Evolutionary conservation across 306 rosid species (phyloP).

Genomic region (Spatholobus suberectus): DNA sequence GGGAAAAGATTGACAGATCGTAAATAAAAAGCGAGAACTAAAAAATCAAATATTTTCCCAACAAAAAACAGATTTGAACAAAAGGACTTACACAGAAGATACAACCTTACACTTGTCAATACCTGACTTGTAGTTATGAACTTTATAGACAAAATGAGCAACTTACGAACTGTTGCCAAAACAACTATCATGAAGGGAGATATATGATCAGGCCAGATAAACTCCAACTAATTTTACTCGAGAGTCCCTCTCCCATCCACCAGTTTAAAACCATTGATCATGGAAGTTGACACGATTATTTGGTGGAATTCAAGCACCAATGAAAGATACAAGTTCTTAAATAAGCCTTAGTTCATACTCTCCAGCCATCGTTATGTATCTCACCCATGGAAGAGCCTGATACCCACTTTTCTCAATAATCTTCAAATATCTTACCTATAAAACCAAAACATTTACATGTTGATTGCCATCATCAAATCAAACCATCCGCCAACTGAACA

Average conservation of each 20-base stretch:
- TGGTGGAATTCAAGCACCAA: conserved; percentile 38
- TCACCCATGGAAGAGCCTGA: conserved; percentile 99
- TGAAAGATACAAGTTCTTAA: conserved; percentile 46
- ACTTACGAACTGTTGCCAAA: conserved; percentile 47
- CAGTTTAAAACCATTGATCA: conserved; percentile 34
- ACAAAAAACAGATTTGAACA: conserved; percentile 16
- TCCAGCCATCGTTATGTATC: conserved; percentile 99
- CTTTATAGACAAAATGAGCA: conserved; percentile 48
- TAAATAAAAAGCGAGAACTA: conserved; percentile 4
- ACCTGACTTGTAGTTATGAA: conserved; percentile 30
- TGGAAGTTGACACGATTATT: conserved; percentile 23
- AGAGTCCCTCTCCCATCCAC: conserved; percentile 39
- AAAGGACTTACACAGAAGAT: conserved; percentile 23
- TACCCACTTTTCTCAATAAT: conserved; percentile 96
- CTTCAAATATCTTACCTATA: conserved; percentile 93
- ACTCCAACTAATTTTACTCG: conserved; percentile 35
- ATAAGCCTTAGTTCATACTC: conserved; percentile 94
- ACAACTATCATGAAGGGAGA: conserved; percentile 38
- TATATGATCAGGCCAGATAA: conserved; percentile 45
- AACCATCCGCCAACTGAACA: conserved; percentile 24
- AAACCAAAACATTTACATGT: conserved; percentile 36
- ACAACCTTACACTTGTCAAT: conserved; percentile 25
- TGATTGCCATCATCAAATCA: conserved; percentile 17
- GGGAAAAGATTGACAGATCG: conserved; percentile 10
- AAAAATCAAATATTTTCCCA: conserved; percentile 24